Base-by-base conservation (phyloP, 768 basidiomycete species). In the Panaeolus cyanescens region DNA sequence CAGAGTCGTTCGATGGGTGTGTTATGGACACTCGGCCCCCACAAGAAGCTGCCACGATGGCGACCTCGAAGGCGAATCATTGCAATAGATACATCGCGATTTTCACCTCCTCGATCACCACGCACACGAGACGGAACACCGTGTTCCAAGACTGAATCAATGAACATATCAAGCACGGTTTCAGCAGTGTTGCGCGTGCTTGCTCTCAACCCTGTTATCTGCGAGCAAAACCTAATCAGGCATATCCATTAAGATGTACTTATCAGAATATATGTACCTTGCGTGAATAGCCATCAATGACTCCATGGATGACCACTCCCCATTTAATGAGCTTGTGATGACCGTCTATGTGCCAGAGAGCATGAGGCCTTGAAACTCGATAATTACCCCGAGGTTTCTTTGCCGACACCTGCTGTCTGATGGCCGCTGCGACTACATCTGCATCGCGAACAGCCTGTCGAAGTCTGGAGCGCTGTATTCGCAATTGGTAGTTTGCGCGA, bases 1-100 rank as follows among this genome's bases (percentile, higher is more conserved):
- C 81, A 83, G 0, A 83, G 66, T 0, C 71, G 56, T 62, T 84
- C 82, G 60, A 83, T 83, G 0, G 73, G 66, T 0, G 76, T 77
- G 58, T 84, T 85, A 4, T 66, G 63, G 0, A 78, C 79, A 0
- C 77, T 83, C 4, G 74, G 65, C 9, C 76, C 77, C 76, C 76
- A 79, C 50, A 76, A 72, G 50, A 77, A 77, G 25, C 67, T 70
- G 1, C 64, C 65, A 12, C 64, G 32, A 20, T 64, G 39, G 0
- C 60, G 54, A 2, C 66, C 65, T 20, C 63, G 59, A 5, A 61
- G 57, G 13, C 68, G 8, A 17, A 67, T 61, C 70, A 71, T 71
- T 12, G 61, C 31, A 25, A 71, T 65, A 0, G 67, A 66, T 0
- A 67, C 65, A 31, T 65, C 60, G 0, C 66, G n/a, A 55, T 77